These are phyloP conservation scores for Fraxinus floribunda DNA, from an alignment of 305 asterid genomes.

Conservation along the genomic window DNA sequence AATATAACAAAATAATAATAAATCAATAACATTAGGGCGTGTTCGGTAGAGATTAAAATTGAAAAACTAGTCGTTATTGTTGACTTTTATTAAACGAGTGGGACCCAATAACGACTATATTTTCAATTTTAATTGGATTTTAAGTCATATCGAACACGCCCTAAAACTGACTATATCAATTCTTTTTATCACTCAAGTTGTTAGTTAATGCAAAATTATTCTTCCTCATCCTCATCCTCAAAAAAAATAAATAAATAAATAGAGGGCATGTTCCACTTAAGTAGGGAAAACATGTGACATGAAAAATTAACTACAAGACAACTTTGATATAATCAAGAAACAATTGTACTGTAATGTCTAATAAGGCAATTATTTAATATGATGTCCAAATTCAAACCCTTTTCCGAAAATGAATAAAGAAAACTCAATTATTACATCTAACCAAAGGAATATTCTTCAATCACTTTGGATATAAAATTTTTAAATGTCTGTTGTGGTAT, in stretches of 20 bases:
- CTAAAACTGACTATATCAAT: background rate
- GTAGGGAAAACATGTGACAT: slow-evolving; percentile 34
- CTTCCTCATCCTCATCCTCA: background rate
- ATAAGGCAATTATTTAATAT: background rate
- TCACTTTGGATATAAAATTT: background rate
- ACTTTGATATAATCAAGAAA: background rate
- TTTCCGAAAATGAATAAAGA: background rate
- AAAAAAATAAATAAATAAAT: too few relatives aligned
- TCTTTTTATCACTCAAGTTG: background rate
- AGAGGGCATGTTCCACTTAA: background rate
- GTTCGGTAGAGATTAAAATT: too few relatives aligned
- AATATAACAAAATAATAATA: background rate
- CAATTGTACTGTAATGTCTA: slow-evolving; percentile 25
- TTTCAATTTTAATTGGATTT: too few relatives aligned
- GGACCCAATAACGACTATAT: too few relatives aligned
- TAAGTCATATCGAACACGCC: too few relatives aligned
- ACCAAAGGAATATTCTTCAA: background rate
- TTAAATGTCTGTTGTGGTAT: background rate
- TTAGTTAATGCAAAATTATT: background rate
- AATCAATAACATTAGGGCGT: background rate
- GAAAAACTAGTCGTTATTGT: too few relatives aligned
- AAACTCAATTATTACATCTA: background rate
- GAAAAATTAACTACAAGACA: background rate
- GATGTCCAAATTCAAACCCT: background rate
- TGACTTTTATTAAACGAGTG: too few relatives aligned